Base-by-base conservation (phyloP, 176 grass and related monocot genomes). In the Carex cristatella region DNA sequence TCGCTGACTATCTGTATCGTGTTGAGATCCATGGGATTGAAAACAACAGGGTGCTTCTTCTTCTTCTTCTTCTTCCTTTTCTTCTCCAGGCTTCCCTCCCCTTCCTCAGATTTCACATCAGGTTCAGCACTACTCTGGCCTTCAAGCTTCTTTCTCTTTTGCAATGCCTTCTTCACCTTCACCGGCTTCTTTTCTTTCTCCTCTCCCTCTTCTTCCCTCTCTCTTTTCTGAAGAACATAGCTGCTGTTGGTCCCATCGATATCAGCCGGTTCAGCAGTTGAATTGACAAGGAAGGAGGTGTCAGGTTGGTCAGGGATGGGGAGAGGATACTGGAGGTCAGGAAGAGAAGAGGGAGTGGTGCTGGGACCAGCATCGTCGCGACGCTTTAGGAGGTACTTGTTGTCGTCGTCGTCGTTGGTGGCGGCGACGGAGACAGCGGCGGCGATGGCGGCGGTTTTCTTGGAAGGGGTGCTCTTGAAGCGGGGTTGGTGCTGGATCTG, bases 301-400 rank as follows among this genome's bases (percentile, higher is more conserved):
- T 87, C 75, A 65, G 84, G 55, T 85, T 78, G 31, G 7, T 33
- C 75, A 49, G 67, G 56, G 6, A 49, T 58, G 4, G 81, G 12
- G 8, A 53, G 32, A 23, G 85, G 27, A 64, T 23, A 62, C 1
- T 59, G 79, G 15, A 81, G 83, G 65, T 94, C 91, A 0, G 89
- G 87, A 32, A 91, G 82, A 40, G 56, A 60, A 6, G 85, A 64
- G 48, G 31, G 57, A 32, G 82, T 48, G 46, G 35, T 28, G 84
- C 35, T 32, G 14, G 69, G 74, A 57, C 71, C 81, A 2, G 51
- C 84, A 53, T 90, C 88, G 3, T 99, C 90, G n/a, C 97, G 91
- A 40, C 91, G 93, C 88, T 99, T 99, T 46, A 99, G 90, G 42
- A 95, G 75, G 87, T 95, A 95, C 82, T 96, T 94, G 86, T 96